Percentiles rank a stretch among this genome's conserved stretches.
These are phyloP conservation scores for Pelargonium fulgidum DNA, from an alignment of 441 rosid species.

Conservation along the genomic window DNA sequence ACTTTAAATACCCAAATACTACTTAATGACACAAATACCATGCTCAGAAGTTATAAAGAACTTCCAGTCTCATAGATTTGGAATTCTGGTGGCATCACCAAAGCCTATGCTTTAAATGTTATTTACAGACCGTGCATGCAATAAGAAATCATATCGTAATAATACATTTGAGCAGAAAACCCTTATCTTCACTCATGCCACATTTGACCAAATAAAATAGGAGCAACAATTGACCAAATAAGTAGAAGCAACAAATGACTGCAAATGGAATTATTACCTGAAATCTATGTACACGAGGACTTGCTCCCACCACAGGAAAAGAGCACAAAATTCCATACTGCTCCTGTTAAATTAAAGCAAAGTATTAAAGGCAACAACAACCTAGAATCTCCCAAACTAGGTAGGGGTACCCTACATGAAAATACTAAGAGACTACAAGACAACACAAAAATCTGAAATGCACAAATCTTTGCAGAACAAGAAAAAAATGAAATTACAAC, in stretches of 20 bases:
- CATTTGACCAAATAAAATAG: constrained; percentile 1
- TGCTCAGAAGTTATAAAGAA: no score
- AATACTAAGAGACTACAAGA: neutral
- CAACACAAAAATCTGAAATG: neutral
- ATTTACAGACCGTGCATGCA: neutral
- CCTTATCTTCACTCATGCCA: neutral
- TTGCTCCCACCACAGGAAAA: constrained; percentile 43
- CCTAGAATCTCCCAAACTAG: no score
- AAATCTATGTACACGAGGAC: constrained; percentile 55
- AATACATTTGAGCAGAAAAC: neutral
- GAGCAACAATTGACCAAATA: neutral
- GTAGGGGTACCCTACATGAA: neutral
- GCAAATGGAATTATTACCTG: constrained; percentile 44
- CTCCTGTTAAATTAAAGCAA: constrained; percentile 43
- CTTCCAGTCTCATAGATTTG: no score
- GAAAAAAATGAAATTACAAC: neutral
- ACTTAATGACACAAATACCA: neutral
- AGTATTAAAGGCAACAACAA: neutral
- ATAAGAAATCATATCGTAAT: neutral
- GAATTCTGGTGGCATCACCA: no score
- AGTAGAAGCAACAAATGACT: neutral
- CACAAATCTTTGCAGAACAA: neutral
- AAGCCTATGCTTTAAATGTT: neutral
- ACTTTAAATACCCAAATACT: neutral
- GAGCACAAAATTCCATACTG: constrained; percentile 57